Percentiles rank a stretch among this genome's conserved stretches.
Conservation (phyloP, 768 basidiomycete genomes). For the Pisolithus orientalis region DNA sequence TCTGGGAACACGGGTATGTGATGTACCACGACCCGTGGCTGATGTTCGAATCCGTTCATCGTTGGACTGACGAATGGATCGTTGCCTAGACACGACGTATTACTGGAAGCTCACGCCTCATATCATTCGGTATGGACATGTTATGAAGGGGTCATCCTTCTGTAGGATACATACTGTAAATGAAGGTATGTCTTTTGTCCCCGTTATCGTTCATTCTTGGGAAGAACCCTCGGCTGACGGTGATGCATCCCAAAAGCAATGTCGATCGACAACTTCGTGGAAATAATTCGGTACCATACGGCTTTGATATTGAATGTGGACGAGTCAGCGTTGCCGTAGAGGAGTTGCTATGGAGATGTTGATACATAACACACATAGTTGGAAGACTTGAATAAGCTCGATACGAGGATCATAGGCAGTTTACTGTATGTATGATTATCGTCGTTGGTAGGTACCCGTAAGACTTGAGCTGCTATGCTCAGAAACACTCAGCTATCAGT, state of each 20-base stretch:
- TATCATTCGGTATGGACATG: conserved; percentile 62
- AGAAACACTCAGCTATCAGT: too few species aligned
- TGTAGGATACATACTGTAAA: conserved; percentile 62
- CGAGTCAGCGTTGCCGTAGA: conserved; percentile 32
- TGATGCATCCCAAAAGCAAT: conserved; percentile 32
- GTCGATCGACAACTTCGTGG: conserved; percentile 45
- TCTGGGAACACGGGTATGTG: conserved; percentile 45
- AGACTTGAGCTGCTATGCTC: too few species aligned
- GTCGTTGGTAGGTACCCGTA: too few species aligned
- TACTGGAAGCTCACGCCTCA: conserved; percentile 44
- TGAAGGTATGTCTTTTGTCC: conserved; percentile 44
- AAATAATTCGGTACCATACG: conserved; percentile 61
- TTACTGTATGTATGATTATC: too few species aligned
- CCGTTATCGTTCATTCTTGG: neutral
- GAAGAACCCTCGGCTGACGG: neutral
- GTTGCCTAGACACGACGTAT: conserved; percentile 33
- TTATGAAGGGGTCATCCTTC: conserved; percentile 17
- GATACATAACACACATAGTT: too few species aligned
- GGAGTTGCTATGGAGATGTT: neutral
- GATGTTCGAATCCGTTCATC: neutral
- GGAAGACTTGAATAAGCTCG: too few species aligned
- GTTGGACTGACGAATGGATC: neutral
- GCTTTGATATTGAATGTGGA: conserved; percentile 64
- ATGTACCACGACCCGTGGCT: neutral
- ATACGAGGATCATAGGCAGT: too few species aligned